Evolutionary conservation across 2,329 filamentous ascomycete genomes (phyloP).

Genomic region (Neoarthrinium moseri): DNA sequence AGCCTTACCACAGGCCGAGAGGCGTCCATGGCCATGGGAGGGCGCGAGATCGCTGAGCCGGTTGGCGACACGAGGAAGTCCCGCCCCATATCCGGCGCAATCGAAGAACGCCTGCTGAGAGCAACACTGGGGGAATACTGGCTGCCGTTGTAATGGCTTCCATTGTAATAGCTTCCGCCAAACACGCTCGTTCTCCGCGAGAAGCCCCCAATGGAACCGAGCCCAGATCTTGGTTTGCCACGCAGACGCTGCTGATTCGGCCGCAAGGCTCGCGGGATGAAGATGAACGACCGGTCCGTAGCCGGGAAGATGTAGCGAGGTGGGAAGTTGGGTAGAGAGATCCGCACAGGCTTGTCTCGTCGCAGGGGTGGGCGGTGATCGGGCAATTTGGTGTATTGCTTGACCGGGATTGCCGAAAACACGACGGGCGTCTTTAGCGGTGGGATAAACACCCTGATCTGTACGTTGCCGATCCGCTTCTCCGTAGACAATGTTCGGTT

Average conservation of each 20-base stretch:
- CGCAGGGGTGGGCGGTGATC: constrained; percentile 92
- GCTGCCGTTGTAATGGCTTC: constrained; percentile 66
- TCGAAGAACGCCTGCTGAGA: constrained; percentile 87
- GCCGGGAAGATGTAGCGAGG: constrained; percentile 91
- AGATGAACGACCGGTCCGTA: constrained; percentile 90
- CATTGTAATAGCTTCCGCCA: constrained; percentile 61
- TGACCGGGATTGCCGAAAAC: constrained; percentile 76
- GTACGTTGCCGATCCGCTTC: constrained; percentile 78
- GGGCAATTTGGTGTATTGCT: constrained; percentile 89
- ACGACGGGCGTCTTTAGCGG: constrained; percentile 69
- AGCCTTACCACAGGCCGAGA: constrained; percentile 77
- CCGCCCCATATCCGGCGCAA: constrained; percentile 62
- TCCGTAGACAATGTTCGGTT: constrained; percentile 81
- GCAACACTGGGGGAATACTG: constrained; percentile 82
- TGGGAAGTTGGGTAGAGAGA: constrained; percentile 77
- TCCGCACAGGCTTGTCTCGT: constrained; percentile 92
- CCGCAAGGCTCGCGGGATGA: constrained; percentile 89
- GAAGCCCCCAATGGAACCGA: constrained; percentile 64
- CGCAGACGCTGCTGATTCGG: constrained; percentile 85
- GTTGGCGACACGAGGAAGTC: constrained; percentile 80
- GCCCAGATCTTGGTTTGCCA: constrained; percentile 70
- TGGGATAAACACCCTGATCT: constrained; percentile 78
- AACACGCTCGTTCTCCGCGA: constrained; percentile 85
- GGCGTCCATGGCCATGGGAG: constrained; percentile 59
- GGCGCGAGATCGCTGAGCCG: constrained; percentile 72